These are phyloP conservation scores for Phytophthora europaea DNA, from an alignment of 352 stramenopile species.

Conservation along the genomic window DNA sequence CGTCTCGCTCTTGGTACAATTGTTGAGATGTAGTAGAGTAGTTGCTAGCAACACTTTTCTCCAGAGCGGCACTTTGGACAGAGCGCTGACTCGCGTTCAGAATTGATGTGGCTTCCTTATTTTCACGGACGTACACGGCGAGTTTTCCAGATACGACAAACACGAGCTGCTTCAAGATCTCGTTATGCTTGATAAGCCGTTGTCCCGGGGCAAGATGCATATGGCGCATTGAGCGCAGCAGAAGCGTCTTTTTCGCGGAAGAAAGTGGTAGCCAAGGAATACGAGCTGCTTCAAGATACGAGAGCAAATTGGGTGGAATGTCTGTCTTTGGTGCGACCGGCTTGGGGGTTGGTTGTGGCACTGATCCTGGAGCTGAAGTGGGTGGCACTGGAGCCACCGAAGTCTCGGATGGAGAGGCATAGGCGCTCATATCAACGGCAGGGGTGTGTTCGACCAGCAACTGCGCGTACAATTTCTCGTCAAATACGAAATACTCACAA, in stretches of 20 bases:
- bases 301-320: slow-evolving; percentile 31
- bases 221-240: slow-evolving; percentile 47
- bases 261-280: slow-evolving; percentile 47
- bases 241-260: slow-evolving; percentile 44
- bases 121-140: slow-evolving; percentile 50
- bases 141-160: slow-evolving; percentile 60
- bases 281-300: slow-evolving; percentile 36
- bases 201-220: slow-evolving; percentile 49
- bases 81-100: slow-evolving; percentile 67
- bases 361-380: background rate
- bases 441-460: slow-evolving; percentile 50
- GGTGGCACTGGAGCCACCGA: background rate
- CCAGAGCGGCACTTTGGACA: slow-evolving; percentile 62
- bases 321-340: background rate
- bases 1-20: slow-evolving; percentile 44
- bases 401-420: background rate
- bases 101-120: slow-evolving; percentile 48
- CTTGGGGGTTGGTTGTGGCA: background rate
- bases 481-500: slow-evolving; percentile 61
- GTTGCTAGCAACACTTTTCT: slow-evolving; percentile 71
- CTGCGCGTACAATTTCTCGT: slow-evolving; percentile 51
- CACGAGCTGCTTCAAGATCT: slow-evolving; percentile 55
- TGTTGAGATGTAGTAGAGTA: slow-evolving; percentile 78
- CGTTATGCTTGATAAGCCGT: slow-evolving; percentile 47
- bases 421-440: slow-evolving; percentile 43